Base-by-base conservation (phyloP, 352 stramenopile genomes). In the Phytophthora melonis region DNA sequence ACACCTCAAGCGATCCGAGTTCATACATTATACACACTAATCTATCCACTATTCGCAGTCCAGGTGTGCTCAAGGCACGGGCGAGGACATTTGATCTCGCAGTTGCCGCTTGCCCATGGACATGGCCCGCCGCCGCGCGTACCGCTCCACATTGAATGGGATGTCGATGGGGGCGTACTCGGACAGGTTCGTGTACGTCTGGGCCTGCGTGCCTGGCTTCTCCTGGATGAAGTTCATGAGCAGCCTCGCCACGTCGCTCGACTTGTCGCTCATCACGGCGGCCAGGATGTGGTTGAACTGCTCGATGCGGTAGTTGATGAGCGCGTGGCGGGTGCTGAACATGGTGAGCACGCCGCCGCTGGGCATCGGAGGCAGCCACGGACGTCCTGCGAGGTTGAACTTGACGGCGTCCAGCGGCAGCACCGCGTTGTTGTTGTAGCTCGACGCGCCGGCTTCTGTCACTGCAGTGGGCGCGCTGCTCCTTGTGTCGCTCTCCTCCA, bases 181-280 rank as follows among this genome's bases (percentile, higher is more conserved):
- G 21, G 84, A 86, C 50, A 94, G 75, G 45, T 76, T 89, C 60
- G 88, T 90, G 75, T 94, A 94, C 53, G 77, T 80, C 53, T 79
- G 79, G n/a, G 72, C 66, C 53, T 84, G 83, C 1, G 75, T 76
- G 43, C 82, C 87, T 0, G 88, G 88, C 27, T 91, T 91, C 67
- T 94, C 86, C 65, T 94, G 86, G 59, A 94, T 92, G 55, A 94
- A 93, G 53, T 86, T 86, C 79, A 86, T 89, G 39, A 94, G 78
- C 68, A 88, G 58, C n/a, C 72, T 81, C 19, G 84, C 82, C 59
- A 94, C 88, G 7, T 81, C 70, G 16, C 66, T 77, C 6, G 83
- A 91, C 47, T 76, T 81, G 71, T 93, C 86, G 53, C 84, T 89
- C 72, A 94, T 81, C 21, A 89, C 86, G 3, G 88, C 88, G 1